Base-by-base conservation (phyloP, 2,329 filamentous ascomycete genomes). In the Emergomyces pasteurianus region DNA sequence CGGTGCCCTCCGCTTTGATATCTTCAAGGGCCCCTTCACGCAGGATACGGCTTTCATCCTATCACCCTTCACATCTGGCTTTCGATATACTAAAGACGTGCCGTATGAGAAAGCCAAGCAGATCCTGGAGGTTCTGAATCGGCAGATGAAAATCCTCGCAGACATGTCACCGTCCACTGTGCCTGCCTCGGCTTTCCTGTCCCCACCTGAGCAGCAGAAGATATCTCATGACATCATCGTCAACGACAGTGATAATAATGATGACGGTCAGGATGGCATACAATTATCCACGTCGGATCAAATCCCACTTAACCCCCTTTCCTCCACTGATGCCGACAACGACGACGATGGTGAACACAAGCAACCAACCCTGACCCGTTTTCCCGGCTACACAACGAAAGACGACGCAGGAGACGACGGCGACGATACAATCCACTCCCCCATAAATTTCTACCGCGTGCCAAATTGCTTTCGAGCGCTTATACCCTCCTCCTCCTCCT, bases 21-120 rank as follows among this genome's bases (percentile, higher is more conserved):
- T 99, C 63, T 95, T 96, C 80, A 85, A 92, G 72, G 94, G 94
- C 0, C 79, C 86, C 0, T 97, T 97, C 70, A 97, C 94, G 0
- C 84, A 85, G 46, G 94, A 99, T 71, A 87, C 86, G 3, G 90
- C 88, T 0, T 97, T 85, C 70, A 86, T 92, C 46, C 81, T 97
- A 34, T 95, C 89, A 9, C 94, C 94, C 0, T 99, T 99, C 71
- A 85, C 84, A 1, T 95, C 87, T 73, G 83, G 82, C 1, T 88
- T 96, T 72, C 80, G 81, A 31, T 90, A 86, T 66, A 80, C 96
- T 58, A 85, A 87, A 59, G 85, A 95, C 67, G 88, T 99, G 4
- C 89, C 92, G 0, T 95, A 91, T 70, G 77, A 79, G 16, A 82
- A 86, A 18, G 94, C 92, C 1, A 83, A 81, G 62, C 83, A 86